Evolutionary conservation across 2,329 filamentous ascomycete genomes (phyloP).

Genomic region (Ophiocordyceps camponoti-floridani): DNA sequence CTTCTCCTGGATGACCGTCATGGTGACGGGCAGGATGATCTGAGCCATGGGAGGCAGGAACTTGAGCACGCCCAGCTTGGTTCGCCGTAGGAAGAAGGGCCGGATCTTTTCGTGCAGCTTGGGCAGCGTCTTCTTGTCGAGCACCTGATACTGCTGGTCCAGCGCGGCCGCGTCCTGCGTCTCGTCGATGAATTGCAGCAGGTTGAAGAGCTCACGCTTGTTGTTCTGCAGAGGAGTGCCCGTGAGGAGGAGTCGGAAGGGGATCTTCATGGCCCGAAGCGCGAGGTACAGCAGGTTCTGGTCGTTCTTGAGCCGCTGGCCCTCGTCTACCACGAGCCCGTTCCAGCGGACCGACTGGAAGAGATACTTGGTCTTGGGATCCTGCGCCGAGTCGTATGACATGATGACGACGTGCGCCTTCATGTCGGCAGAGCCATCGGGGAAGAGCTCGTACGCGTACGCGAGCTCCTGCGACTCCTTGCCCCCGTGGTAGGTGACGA

Average conservation of each 20-base stretch:
- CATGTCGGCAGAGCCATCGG: constrained; percentile 44
- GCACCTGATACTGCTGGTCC: constrained; percentile 57
- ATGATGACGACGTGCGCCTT: constrained; percentile 85
- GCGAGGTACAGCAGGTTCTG: constrained; percentile 64
- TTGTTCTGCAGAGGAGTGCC: constrained; percentile 93
- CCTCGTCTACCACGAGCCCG: constrained; percentile 83
- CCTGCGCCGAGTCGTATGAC: constrained; percentile 78
- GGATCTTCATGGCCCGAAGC: constrained; percentile 54
- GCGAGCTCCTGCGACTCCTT: constrained; percentile 57
- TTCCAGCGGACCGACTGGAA: constrained; percentile 66
- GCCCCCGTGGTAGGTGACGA: constrained; percentile 85
- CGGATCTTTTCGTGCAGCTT: constrained; percentile 72
- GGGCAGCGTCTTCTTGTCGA: constrained; percentile 67
- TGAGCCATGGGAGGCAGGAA: constrained; percentile 88
- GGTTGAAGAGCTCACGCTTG: constrained; percentile 81
- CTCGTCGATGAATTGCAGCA: constrained; percentile 84
- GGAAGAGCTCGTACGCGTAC: constrained; percentile 73
- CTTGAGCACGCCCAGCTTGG: constrained; percentile 77
- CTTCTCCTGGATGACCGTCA: constrained; percentile 86
- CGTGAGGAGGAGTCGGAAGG: constrained; percentile 75
- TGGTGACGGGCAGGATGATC: constrained; percentile 88
- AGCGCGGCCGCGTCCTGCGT: constrained; percentile 49
- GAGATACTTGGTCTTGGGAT: constrained; percentile 45
- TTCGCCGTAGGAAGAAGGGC: constrained; percentile 52
- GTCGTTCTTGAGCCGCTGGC: constrained; percentile 89